Evolutionary conservation across 2,329 filamentous ascomycete genomes (phyloP), one percentile per base, ranked within the genome.

Genomic region (Cercospora beticola): DNA sequence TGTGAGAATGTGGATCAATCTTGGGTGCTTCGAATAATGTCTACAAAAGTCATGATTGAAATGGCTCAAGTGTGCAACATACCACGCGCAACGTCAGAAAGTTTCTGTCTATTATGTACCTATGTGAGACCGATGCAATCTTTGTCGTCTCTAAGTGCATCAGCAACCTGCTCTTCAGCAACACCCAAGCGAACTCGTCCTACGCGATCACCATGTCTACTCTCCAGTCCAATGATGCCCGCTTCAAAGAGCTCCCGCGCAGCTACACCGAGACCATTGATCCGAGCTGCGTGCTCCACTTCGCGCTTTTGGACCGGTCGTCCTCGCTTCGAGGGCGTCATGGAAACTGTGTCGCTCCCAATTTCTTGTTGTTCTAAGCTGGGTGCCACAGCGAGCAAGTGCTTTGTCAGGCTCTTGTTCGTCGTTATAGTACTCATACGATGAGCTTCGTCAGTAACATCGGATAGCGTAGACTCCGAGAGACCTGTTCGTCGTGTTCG

Each of bases 151-250:
- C 90, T 89, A 74, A 98, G 89, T 31, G 94, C 95, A 78, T 93
- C 87, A 77, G 90, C 90, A 30, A 99, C 88, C 81, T 99, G 94
- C 76, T 98, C 94, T 69, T 97, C 92, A 12, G 92, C 91, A 73
- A 98, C 90, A 23, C 92, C 89, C 66, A 99, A 84, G 66, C 94
- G 86, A 49, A 99, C 87, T 79, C 96, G 94, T 66, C 93, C 94
- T 23, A 92, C 93, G 54, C 95, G 86, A 78, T 98, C 94, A 0
- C 93, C 90, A 72, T 89, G 89, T 68, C 83, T 81, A 4, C 87
- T 87, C 79, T 99, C 95, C 63, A 99, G 80, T 5, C 93, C 92
- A 68, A 99, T 85, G 63, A 99, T 88, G 0, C 95, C 95, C 0
- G 94, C 92, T 69, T 95, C 93, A 70, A 92, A 90, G 21, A 99